Base-by-base conservation (phyloP, 169 alveolate species). In the Eimeria sp. region DNA sequence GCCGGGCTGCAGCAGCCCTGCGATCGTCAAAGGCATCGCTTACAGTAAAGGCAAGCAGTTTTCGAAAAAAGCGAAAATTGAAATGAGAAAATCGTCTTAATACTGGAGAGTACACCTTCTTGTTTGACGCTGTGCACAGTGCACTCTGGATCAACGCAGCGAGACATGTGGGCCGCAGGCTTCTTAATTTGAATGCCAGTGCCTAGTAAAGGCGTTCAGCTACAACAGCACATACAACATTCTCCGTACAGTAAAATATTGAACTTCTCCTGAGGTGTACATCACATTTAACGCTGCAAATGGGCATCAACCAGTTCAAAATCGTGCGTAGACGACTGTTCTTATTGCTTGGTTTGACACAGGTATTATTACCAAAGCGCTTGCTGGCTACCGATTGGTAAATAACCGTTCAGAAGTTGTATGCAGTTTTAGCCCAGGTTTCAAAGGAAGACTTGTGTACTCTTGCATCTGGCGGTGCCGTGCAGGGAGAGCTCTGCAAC, bases 1-100 rank as follows among this genome's bases (percentile, higher is more conserved):
- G 40, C 57, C 75, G 75, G 75, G 91, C 91, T 57, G 76, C 75
- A 20, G 75, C 91, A 10, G 84, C 84, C 54, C 34, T 22, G n/a
- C 49, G 84, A 30, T 1, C 49, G 84, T 43, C 30, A 51, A 30
- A 40, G 58, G 3, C 27, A 20, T 0, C 25, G 34, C 84, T 14
- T 5, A 0, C 80, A 27, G 3, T 25, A 3, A 27, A 34, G 6
- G 5, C 22, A 34, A 0, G 6, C 27, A 43, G 3, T 43, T 34
- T 43, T 14, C 20, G 70, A 16, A 1, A 14, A 25, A n/a, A 25
- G n/a, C 6, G 9, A 25, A 7, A 65, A 65, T 65, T 65, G 6
- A 25, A 13, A 25, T 65, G 22, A 25, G 18, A 9, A 65, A 25
- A 13, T 25, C 43, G 43, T 25, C 22, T 65, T 65, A 20, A 65